Evolutionary conservation across 2,329 filamentous ascomycete genomes (phyloP).

Genomic region (Alternaria arbusti): DNA sequence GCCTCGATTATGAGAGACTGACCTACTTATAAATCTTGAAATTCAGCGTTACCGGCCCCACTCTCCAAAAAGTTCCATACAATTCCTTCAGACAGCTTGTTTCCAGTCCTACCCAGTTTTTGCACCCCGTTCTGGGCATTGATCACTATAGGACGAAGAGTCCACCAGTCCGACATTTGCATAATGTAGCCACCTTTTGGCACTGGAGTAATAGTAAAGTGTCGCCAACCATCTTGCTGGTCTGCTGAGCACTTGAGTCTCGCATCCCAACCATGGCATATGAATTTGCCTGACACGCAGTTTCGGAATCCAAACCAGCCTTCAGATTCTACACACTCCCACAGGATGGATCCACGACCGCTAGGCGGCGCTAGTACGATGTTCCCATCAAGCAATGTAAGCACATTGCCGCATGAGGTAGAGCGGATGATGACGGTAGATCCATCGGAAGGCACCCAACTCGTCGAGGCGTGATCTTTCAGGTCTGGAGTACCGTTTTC

Average conservation of each 20-base stretch:
- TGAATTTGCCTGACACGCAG: conserved; percentile 2
- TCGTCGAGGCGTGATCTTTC: background rate
- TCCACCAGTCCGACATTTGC: conserved; percentile 22
- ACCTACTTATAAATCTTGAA: background rate
- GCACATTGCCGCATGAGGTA: conserved; percentile 3
- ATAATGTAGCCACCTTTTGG: conserved; percentile 15
- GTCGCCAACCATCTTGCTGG: background rate
- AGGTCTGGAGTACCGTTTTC: background rate
- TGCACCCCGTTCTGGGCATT: conserved; percentile 2
- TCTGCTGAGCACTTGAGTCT: conserved; percentile 9
- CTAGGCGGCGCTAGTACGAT: conserved; percentile 6
- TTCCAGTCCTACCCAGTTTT: conserved; percentile 8
- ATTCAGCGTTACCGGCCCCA: background rate
- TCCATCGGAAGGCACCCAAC: conserved; percentile 5
- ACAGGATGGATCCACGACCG: conserved; percentile 9
- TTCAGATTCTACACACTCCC: conserved; percentile 10
- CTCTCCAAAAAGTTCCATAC: conserved; percentile 10
- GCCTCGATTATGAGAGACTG: background rate
- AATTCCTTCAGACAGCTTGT: conserved; percentile 12
- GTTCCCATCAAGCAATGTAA: conserved; percentile 14
- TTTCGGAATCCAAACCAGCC: conserved; percentile 17
- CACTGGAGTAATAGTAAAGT: conserved; percentile 13
- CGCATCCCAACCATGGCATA: conserved; percentile 7
- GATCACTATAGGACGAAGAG: conserved; percentile 12
- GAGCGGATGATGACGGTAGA: conserved; percentile 14